Evolutionary conservation across 1,284 basidiomycete genomes (phyloP).

Genomic region (Cryptococcus depauperatus): DNA sequence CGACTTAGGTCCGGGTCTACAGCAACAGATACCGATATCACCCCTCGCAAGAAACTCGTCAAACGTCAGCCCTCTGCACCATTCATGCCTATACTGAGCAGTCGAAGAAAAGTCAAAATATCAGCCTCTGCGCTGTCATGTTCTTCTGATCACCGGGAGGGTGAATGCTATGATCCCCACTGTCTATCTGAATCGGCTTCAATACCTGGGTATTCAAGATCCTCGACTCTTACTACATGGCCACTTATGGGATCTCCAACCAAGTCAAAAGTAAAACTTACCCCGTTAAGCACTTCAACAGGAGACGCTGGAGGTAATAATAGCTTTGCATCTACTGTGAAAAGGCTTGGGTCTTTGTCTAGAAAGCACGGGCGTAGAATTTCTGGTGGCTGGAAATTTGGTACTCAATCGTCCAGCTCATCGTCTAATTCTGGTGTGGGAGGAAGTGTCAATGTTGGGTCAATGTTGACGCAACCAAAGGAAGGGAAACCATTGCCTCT

Average conservation of each 20-base stretch:
- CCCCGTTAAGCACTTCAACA: no score
- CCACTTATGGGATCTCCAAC: neutral
- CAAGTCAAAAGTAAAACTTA: no score
- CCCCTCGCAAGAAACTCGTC: constrained; percentile 19
- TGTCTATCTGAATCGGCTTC: no score
- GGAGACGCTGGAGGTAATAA: no score
- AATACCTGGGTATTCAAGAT: no score
- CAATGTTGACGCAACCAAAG: neutral
- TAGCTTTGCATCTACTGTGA: constrained; percentile 16
- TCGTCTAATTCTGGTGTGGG: constrained; percentile 1
- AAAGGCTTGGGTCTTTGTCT: constrained; percentile 29
- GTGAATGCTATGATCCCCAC: no score
- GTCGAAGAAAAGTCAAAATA: no score
- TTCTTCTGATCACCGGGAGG: no score
- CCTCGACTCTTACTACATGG: no score
- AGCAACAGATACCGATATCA: neutral
- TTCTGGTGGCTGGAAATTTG: constrained; percentile 39
- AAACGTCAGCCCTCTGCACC: constrained; percentile 29
- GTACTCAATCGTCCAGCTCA: constrained; percentile 14
- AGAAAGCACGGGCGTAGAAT: constrained; percentile 36
- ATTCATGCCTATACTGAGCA: constrained; percentile 14
- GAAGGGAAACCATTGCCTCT: constrained; percentile 5
- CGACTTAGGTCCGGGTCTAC: constrained; percentile 11
- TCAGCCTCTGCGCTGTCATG: constrained; percentile 8
- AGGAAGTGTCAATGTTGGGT: neutral